phyloP scores from a whole-genome alignment of 495 filamentous ascomycete genomes.

The Tuber brumale region DNA sequence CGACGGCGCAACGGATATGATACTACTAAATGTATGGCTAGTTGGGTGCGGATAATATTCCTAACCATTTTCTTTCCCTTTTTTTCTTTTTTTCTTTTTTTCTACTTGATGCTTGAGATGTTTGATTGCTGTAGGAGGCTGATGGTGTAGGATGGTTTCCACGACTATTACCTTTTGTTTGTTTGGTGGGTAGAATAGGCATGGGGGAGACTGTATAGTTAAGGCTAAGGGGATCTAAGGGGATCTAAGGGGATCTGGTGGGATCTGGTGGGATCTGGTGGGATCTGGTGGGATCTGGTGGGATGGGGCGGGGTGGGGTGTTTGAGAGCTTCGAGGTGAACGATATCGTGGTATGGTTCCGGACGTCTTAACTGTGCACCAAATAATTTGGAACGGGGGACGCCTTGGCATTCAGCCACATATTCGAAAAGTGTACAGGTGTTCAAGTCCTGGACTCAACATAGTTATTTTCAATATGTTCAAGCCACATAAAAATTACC shows the following conservation, averaged over 20 bases:
- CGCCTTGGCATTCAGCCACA: no score
- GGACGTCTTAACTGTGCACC: no score
- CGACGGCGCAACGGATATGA: not conserved
- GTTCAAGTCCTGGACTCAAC: no score
- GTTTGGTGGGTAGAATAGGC: not conserved
- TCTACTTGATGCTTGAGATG: not conserved
- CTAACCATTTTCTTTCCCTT: not conserved
- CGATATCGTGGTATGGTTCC: no score
- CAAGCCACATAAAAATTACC: no score
- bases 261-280: no score
- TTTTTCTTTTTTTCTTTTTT: not conserved
- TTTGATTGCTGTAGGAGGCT: not conserved
- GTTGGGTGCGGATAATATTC: not conserved
- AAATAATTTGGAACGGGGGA: no score
- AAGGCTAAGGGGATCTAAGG: not conserved
- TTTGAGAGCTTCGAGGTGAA: not conserved
- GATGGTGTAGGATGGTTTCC: not conserved
- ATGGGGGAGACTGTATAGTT: not conserved
- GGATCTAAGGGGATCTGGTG: no score
- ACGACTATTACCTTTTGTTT: not conserved
- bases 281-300: no score
- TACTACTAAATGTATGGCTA: not conserved
- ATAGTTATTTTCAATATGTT: no score
- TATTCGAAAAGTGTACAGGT: no score
- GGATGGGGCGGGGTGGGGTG: not conserved